Conservation (phyloP, 1,139 yeast species). For the Geotrichum cucujoidarum region DNA sequence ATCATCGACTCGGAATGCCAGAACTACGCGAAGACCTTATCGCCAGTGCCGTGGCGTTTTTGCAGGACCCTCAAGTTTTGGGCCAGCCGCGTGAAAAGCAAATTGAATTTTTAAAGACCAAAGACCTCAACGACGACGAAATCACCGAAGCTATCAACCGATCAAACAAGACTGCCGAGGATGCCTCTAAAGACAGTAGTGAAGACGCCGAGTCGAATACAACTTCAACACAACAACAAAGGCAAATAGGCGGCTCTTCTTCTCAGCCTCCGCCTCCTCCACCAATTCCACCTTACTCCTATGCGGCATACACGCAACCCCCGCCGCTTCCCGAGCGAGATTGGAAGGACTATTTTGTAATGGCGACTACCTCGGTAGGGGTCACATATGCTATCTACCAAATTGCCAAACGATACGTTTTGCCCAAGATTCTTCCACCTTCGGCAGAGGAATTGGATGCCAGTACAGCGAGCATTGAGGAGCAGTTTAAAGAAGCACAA, state of each 20-base stretch:
- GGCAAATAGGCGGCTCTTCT: too few relatives aligned
- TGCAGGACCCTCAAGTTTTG: slow-evolving; percentile 70
- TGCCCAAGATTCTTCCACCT: slow-evolving; percentile 84
- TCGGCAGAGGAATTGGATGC: slow-evolving; percentile 72
- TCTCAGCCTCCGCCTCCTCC: slow-evolving; percentile 20
- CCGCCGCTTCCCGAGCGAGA: slow-evolving; percentile 83
- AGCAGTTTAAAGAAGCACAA: slow-evolving; percentile 77
- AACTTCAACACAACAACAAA: slow-evolving; percentile 13
- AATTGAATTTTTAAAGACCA: slow-evolving; percentile 79
- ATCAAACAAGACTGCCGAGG: slow-evolving; percentile 35
- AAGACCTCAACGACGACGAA: slow-evolving; percentile 75
- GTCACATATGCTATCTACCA: slow-evolving; percentile 85
- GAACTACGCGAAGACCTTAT: slow-evolving; percentile 64
- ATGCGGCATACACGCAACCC: slow-evolving; percentile 41
- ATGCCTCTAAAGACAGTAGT: neutral
- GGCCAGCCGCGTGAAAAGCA: slow-evolving; percentile 75
- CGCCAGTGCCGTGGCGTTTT: slow-evolving; percentile 72
- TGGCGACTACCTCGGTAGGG: slow-evolving; percentile 96
- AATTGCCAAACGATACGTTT: slow-evolving; percentile 66
- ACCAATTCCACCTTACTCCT: slow-evolving; percentile 22
- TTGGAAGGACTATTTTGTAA: slow-evolving; percentile 94
- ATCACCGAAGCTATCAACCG: slow-evolving; percentile 73
- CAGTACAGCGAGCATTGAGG: slow-evolving; percentile 75
- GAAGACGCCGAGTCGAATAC: neutral
- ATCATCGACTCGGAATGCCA: slow-evolving; percentile 10